Percentiles rank a stretch among this genome's conserved stretches.
Evolutionary conservation across 176 grass and related monocot species (phyloP).

Genomic region (Paspalum vaginatum): DNA sequence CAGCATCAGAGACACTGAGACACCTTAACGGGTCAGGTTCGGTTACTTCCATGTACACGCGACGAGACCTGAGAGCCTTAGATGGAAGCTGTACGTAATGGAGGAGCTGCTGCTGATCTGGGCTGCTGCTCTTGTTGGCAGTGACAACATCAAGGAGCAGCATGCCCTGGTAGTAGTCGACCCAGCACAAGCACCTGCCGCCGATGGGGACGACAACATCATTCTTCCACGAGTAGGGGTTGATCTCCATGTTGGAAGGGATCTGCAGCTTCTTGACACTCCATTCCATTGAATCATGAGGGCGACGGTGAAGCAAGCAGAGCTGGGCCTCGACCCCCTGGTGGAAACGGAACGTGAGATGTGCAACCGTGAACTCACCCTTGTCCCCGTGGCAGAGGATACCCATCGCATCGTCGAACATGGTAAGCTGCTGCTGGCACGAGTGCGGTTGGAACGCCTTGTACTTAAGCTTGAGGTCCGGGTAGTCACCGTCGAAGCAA

Average conservation of each 20-base stretch:
- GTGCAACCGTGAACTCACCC: slow-evolving; percentile 6
- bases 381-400: neutral
- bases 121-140: neutral
- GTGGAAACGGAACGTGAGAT: neutral
- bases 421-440: neutral
- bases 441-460: neutral
- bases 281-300: neutral
- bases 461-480: no score
- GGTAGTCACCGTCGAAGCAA: neutral
- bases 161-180: slow-evolving; percentile 25
- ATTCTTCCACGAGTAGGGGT: neutral
- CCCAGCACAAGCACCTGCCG: slow-evolving; percentile 8
- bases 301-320: neutral
- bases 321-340: neutral
- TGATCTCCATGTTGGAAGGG: neutral
- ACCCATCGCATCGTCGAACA: neutral
- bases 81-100: no score
- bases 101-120: neutral
- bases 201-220: neutral
- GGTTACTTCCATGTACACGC: no score
- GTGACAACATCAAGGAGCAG: neutral
- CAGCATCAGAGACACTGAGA: neutral
- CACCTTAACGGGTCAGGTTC: neutral
- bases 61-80: no score
- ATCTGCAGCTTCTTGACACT: neutral